Percentiles rank a stretch among this genome's conserved stretches.
These are phyloP conservation scores for Chloris gayana DNA, from an alignment of 176 grass and related monocot species.

Conservation along the genomic window DNA sequence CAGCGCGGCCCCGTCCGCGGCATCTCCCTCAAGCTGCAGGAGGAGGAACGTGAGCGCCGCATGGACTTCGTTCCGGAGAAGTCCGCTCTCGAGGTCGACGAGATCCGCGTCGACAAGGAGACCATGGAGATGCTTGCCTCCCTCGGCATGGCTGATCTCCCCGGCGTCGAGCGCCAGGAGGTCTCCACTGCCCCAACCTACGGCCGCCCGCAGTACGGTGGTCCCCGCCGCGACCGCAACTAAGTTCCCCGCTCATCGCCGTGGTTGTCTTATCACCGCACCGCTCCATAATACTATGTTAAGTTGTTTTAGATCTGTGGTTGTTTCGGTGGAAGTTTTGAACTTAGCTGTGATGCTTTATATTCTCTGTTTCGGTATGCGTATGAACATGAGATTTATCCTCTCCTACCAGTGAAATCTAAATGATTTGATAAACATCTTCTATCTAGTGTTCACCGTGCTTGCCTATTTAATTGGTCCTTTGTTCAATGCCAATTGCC, in stretches of 20 bases:
- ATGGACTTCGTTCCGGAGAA: slow-evolving; percentile 97
- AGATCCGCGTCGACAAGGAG: slow-evolving; percentile 89
- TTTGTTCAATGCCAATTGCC: neutral
- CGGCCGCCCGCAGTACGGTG: slow-evolving; percentile 49
- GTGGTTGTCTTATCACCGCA: neutral
- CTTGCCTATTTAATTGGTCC: neutral
- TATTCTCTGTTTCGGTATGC: slow-evolving; percentile 29
- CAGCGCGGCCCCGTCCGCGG: slow-evolving; percentile 83
- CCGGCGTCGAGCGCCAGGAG: slow-evolving; percentile 70
- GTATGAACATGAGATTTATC: slow-evolving; percentile 34
- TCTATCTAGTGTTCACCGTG: neutral
- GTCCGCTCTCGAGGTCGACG: slow-evolving; percentile 75
- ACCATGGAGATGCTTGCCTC: slow-evolving; percentile 81
- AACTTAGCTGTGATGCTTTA: slow-evolving; percentile 20
- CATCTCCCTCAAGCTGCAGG: slow-evolving; percentile 92
- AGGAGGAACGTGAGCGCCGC: slow-evolving; percentile 93
- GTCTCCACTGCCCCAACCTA: slow-evolving; percentile 32
- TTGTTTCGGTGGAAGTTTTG: slow-evolving; percentile 38
- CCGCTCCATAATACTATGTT: neutral
- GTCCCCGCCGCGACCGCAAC: slow-evolving; percentile 47
- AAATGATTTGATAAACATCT: slow-evolving; percentile 22
- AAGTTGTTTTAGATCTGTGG: slow-evolving; percentile 37
- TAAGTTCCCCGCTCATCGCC: neutral
- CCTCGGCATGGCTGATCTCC: slow-evolving; percentile 85
- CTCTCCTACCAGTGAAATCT: slow-evolving; percentile 32